A percentile compares a stretch with the other conserved stretches of the same genome.
Conservation (phyloP, 2,329 filamentous ascomycete species). For the Diaporthe citri region DNA sequence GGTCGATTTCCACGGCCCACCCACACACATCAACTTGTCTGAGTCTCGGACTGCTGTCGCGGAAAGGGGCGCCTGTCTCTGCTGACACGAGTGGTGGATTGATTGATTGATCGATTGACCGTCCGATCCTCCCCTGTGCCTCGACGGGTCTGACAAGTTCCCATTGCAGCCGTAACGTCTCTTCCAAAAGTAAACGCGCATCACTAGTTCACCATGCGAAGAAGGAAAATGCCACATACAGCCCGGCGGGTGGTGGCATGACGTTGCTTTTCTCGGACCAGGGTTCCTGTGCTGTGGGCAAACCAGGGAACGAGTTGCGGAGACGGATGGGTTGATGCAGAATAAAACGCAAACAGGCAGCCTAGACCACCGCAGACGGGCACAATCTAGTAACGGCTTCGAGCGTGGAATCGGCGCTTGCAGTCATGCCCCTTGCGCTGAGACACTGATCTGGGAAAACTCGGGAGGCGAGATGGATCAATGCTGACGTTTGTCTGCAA, state of each 20-base stretch:
- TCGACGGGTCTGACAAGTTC: neutral
- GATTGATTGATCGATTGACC: neutral
- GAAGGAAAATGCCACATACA: neutral
- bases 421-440: neutral
- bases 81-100: constrained; percentile 14
- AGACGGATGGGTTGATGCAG: constrained; percentile 9
- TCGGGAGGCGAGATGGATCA: neutral
- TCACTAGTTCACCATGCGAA: constrained; percentile 1
- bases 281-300: neutral
- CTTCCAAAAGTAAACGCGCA: constrained; percentile 13
- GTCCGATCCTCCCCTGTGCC: neutral
- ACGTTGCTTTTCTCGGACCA: constrained; percentile 12
- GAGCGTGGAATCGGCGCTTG: neutral
- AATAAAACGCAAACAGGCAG: constrained; percentile 8
- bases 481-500: neutral
- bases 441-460: constrained; percentile 21
- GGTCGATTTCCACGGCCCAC: neutral
- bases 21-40: neutral
- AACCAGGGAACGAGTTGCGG: neutral
- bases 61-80: constrained; percentile 20
- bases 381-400: constrained; percentile 7
- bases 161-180: constrained; percentile 9
- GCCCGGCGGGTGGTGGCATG: neutral
- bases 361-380: neutral
- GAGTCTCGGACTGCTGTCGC: constrained; percentile 17